A percentile compares a stretch with the other conserved stretches of the same genome.
Conservation (phyloP, 1,139 yeast genomes). For the Diutina catenulata region DNA sequence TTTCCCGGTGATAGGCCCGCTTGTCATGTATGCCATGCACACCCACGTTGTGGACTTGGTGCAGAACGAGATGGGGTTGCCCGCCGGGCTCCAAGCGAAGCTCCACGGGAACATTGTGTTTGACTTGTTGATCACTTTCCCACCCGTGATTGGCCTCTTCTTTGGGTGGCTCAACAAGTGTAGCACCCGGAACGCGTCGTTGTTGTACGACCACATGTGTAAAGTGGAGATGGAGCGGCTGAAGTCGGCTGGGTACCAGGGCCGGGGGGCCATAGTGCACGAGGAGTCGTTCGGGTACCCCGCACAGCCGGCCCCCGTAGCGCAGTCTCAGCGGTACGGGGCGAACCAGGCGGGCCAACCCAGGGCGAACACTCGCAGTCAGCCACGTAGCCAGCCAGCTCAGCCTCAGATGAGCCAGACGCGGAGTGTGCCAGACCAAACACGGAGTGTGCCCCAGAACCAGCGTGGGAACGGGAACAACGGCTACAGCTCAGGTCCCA, state of each 20-base stretch:
- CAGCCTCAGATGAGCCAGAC: no score
- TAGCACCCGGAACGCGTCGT: conserved; percentile 80
- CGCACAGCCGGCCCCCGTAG: neutral
- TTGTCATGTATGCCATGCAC: conserved; percentile 69
- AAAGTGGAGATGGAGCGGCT: conserved; percentile 20
- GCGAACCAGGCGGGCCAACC: no score
- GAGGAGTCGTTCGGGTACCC: conserved; percentile 2
- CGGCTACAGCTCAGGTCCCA: no score
- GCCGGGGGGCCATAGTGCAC: neutral
- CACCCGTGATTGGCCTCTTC: conserved; percentile 69
- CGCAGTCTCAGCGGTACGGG: no score
- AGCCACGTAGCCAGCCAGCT: no score
- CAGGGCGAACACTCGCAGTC: no score
- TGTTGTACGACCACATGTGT: conserved; percentile 44
- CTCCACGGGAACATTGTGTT: conserved; percentile 63
- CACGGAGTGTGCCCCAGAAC: no score
- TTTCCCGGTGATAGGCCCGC: conserved; percentile 70
- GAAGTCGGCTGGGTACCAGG: neutral
- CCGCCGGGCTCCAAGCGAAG: conserved; percentile 46
- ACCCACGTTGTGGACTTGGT: conserved; percentile 52
- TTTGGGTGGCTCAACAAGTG: conserved; percentile 76
- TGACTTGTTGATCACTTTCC: conserved; percentile 62
- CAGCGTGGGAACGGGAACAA: no score
- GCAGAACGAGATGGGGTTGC: conserved; percentile 42
- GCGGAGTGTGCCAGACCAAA: no score